These are phyloP conservation scores for Plasmodium fragile DNA, from an alignment of 169 alveolate genomes.

Conservation along the genomic window DNA sequence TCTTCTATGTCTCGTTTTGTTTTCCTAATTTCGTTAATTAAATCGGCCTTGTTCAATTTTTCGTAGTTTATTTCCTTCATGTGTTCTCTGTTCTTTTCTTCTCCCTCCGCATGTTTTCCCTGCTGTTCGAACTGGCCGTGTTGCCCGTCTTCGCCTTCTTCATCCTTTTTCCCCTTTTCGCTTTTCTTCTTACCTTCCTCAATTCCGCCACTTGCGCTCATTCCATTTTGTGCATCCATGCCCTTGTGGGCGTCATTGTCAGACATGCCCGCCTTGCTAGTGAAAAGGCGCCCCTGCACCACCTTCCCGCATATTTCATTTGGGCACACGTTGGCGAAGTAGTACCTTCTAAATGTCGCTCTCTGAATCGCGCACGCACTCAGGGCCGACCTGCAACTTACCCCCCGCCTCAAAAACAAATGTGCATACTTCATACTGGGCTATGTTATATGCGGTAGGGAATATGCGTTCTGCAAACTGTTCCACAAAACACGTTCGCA, in stretches of 20 bases:
- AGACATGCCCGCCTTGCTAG: slow-evolving; percentile 19
- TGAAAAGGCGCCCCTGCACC: not conserved
- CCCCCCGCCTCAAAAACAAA: slow-evolving; percentile 22
- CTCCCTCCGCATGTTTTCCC: slow-evolving; percentile 3
- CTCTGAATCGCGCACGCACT: not conserved
- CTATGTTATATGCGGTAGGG: not conserved
- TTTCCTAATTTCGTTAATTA: slow-evolving; percentile 52
- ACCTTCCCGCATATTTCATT: not conserved
- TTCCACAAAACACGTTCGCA: not conserved
- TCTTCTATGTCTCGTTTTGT: slow-evolving; percentile 77
- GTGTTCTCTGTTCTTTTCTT: slow-evolving; percentile 1
- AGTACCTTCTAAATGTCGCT: not conserved
- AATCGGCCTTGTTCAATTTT: slow-evolving; percentile 38
- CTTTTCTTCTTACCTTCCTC: not conserved
- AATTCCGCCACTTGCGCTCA: not conserved
- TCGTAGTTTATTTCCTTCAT: slow-evolving; percentile 40
- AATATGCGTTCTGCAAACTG: not conserved
- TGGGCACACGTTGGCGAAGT: not conserved
- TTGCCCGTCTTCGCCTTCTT: not conserved
- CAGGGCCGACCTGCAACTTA: slow-evolving; percentile 11
- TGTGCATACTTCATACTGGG: slow-evolving; percentile 35
- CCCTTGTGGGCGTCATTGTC: not conserved
- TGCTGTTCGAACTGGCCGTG: not conserved
- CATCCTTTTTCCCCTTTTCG: not conserved
- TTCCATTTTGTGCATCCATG: slow-evolving; percentile 7